phyloP scores from a whole-genome alignment of 352 stramenopile species.

The Phytophthora hibernalis region DNA sequence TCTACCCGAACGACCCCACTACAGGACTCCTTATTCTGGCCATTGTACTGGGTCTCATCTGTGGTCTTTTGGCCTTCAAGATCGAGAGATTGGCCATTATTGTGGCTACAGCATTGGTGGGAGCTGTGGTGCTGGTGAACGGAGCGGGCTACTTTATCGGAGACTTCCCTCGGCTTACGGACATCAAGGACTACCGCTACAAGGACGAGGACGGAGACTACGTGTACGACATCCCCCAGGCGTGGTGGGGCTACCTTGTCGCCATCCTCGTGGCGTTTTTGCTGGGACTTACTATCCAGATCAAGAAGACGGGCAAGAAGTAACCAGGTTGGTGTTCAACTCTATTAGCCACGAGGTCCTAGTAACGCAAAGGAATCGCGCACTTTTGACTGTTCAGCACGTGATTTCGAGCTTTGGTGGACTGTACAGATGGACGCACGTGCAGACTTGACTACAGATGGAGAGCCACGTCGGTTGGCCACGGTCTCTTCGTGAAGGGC shows the following conservation, averaged over 20 bases:
- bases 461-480: constrained; percentile 7
- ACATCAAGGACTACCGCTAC: constrained; percentile 49
- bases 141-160: constrained; percentile 71
- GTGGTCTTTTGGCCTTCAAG: constrained; percentile 53
- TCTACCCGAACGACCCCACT: constrained; percentile 56
- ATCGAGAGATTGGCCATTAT: constrained; percentile 61
- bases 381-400: constrained; percentile 16
- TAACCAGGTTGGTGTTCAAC: constrained; percentile 8
- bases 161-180: constrained; percentile 50
- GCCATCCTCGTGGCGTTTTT: constrained; percentile 54
- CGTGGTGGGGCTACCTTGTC: constrained; percentile 62
- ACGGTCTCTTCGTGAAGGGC: constrained; percentile 7
- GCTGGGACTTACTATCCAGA: constrained; percentile 57
- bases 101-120: constrained; percentile 64
- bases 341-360: constrained; percentile 18
- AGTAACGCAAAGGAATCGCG: constrained; percentile 10
- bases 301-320: constrained; percentile 61
- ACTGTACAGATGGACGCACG: constrained; percentile 3
- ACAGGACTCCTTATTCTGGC: constrained; percentile 51
- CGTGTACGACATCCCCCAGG: constrained; percentile 54
- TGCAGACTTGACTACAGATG: constrained; percentile 7
- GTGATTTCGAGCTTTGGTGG: constrained; percentile 1
- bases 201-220: constrained; percentile 43
- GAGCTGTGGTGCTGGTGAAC: constrained; percentile 50
- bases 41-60: constrained; percentile 50